Base-by-base conservation (phyloP, 2,329 filamentous ascomycete genomes). In the Acephala macrosclerotiorum region DNA sequence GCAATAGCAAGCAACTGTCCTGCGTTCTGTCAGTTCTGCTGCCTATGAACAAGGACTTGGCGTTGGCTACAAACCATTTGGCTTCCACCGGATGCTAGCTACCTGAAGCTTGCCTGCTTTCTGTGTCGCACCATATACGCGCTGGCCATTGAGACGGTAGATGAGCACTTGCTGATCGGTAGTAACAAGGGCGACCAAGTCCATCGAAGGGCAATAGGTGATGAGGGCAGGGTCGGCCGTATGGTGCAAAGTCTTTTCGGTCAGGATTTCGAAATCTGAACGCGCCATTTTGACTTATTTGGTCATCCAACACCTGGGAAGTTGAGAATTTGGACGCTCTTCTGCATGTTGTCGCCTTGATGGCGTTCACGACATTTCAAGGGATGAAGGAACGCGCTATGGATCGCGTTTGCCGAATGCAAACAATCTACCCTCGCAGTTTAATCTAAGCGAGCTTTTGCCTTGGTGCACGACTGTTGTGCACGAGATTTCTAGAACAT, bases 141-240 rank as follows among this genome's bases (percentile, higher is more conserved):
- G 78, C 72, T 97, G 93, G 1, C 90, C 91, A 67, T 91, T 92
- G 18, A 94, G 85, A 58, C 95, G 87, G 78, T 91, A 94, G 51
- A 97, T 88, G 70, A 91, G 85, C 20, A 97, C 81, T 58, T 89
- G 88, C 58, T 88, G 88, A 66, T 89, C 86, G 18, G 85, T 83
- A n/a, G 85, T 87, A 14, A 91, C 91, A 14, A 94, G 84, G 5
- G 90, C 89, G n/a, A 91, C 84, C 55, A 98, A 84, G 79, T 97
- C 93, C 81, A 97, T 92, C 9, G 89, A 91, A 18, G 94, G 93
- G 78, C 93, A 97, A 78, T 91, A 93, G 29, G 89, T 85, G 38
- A 95, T 83, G 59, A 91, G 85, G 56, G 83, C 81, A 40, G 83
- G 80, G 42, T 86, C 82, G 25, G 88, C 83, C 26, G 83, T 82